Conservation (phyloP, 257 asterid species). For the Avicennia marina region DNA sequence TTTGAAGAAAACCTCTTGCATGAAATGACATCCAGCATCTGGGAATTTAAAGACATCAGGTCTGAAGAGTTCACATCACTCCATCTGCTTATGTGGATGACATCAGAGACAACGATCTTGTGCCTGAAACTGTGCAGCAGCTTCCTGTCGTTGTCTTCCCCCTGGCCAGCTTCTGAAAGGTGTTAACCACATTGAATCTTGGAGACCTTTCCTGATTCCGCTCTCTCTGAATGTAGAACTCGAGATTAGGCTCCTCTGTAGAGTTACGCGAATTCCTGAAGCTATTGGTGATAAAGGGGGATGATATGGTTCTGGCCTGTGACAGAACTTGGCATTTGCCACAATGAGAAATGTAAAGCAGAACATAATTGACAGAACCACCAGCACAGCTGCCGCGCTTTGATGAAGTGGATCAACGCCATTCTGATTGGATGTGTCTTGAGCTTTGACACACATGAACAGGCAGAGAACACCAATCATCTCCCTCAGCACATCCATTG, state of each 20-base stretch:
- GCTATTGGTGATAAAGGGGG: slow-evolving; percentile 49
- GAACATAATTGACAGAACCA: slow-evolving; percentile 30
- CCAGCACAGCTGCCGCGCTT: slow-evolving; percentile 30
- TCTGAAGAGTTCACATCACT: slow-evolving; percentile 64
- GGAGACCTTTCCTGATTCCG: slow-evolving; percentile 18
- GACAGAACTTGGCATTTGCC: slow-evolving; percentile 39
- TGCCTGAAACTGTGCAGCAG: slow-evolving; percentile 41
- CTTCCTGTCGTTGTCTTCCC: background rate
- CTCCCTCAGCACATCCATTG: slow-evolving; percentile 12
- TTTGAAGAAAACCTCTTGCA: slow-evolving; percentile 20
- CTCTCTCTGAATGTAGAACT: slow-evolving; percentile 41
- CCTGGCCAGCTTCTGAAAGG: slow-evolving; percentile 21
- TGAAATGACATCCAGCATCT: slow-evolving; percentile 36
- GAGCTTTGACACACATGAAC: slow-evolving; percentile 33
- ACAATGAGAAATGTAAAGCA: slow-evolving; percentile 32
- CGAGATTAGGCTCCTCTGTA: slow-evolving; percentile 24
- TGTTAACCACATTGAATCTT: slow-evolving; percentile 25
- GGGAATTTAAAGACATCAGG: slow-evolving; percentile 46
- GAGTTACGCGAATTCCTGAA: too few species aligned
- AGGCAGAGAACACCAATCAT: slow-evolving; percentile 14
- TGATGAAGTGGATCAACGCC: slow-evolving; percentile 27
- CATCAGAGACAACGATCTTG: slow-evolving; percentile 48
- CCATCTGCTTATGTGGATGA: slow-evolving; percentile 52
- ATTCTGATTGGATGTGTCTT: slow-evolving; percentile 12
- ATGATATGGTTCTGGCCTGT: background rate